phyloP scores from a whole-genome alignment of 257 asterid genomes.

The Apocynum venetum region DNA sequence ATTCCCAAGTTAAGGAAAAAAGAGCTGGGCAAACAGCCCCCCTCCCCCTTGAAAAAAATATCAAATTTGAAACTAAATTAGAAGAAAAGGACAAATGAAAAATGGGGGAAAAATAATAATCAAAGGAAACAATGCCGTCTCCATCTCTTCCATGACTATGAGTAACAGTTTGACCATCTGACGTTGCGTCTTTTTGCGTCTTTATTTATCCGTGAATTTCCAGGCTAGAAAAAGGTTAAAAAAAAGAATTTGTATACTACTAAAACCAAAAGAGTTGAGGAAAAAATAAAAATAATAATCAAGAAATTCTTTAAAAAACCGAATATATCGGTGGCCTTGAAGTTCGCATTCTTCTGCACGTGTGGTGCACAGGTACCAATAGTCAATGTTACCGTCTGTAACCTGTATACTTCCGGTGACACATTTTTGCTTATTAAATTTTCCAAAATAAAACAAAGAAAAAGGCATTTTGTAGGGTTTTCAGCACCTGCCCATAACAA shows the following conservation, averaged over 20 bases:
- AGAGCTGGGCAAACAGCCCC: too few species aligned
- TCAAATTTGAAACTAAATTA: not conserved
- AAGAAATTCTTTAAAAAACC: slow-evolving; percentile 5
- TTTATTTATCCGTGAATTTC: slow-evolving; percentile 22
- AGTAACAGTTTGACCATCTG: slow-evolving; percentile 9
- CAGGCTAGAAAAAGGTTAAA: not conserved
- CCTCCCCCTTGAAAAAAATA: not conserved
- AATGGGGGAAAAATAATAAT: not conserved
- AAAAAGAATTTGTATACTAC: not conserved
- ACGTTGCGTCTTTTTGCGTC: slow-evolving; percentile 3
- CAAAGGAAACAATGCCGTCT: not conserved
- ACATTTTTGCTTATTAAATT: not conserved
- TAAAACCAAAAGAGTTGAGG: not conserved
- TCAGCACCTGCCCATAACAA: slow-evolving; percentile 25
- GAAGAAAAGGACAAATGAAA: slow-evolving; percentile 3
- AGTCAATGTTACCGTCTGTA: slow-evolving; percentile 30
- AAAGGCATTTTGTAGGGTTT: slow-evolving; percentile 17
- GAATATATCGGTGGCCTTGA: slow-evolving; percentile 31
- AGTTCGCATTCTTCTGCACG: slow-evolving; percentile 29
- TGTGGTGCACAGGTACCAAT: slow-evolving; percentile 34
- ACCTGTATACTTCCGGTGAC: slow-evolving; percentile 18
- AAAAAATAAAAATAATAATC: not conserved
- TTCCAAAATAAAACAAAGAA: not conserved
- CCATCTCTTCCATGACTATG: not conserved
- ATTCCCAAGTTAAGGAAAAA: too few species aligned